These are phyloP conservation scores for Emydomyces testavorans DNA, from an alignment of 2,329 filamentous ascomycete species.

Conservation along the genomic window DNA sequence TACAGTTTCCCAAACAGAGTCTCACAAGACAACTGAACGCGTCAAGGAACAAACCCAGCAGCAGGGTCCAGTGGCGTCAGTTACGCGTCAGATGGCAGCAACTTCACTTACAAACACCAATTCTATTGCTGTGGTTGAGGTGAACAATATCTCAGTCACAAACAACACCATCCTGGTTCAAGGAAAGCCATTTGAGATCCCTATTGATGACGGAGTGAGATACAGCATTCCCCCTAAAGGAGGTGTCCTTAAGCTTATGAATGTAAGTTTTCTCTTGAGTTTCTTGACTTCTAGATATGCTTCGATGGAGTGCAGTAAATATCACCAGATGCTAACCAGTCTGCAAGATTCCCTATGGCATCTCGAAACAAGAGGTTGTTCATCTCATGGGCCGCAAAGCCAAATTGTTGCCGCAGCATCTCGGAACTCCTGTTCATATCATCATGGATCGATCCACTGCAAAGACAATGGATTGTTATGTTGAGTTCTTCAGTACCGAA, in stretches of 20 bases:
- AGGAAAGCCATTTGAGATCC: constrained; percentile 19
- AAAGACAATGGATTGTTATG: constrained; percentile 45
- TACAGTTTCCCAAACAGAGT: neutral
- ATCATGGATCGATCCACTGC: constrained; percentile 48
- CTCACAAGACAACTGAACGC: neutral
- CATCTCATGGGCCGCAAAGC: constrained; percentile 38
- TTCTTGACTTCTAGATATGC: neutral
- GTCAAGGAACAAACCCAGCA: neutral
- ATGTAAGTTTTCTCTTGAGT: constrained; percentile 23
- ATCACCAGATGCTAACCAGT: constrained; percentile 11
- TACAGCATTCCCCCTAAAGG: constrained; percentile 17
- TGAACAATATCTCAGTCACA: neutral
- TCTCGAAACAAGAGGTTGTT: constrained; percentile 40
- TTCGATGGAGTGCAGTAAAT: too few relatives aligned
- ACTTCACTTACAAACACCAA: neutral
- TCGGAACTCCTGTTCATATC: constrained; percentile 42
- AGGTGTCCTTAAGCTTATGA: constrained; percentile 29
- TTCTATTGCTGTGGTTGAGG: neutral
- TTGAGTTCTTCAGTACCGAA: constrained; percentile 33
- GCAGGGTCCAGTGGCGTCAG: neutral
- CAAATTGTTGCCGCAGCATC: constrained; percentile 26
- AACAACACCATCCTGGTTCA: constrained; percentile 9
- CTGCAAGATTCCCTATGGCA: constrained; percentile 41
- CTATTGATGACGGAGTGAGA: constrained; percentile 22
- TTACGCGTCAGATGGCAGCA: neutral